Base-by-base conservation (phyloP, 2,329 filamentous ascomycete species). In the Fusarium brevicatenulatum region DNA sequence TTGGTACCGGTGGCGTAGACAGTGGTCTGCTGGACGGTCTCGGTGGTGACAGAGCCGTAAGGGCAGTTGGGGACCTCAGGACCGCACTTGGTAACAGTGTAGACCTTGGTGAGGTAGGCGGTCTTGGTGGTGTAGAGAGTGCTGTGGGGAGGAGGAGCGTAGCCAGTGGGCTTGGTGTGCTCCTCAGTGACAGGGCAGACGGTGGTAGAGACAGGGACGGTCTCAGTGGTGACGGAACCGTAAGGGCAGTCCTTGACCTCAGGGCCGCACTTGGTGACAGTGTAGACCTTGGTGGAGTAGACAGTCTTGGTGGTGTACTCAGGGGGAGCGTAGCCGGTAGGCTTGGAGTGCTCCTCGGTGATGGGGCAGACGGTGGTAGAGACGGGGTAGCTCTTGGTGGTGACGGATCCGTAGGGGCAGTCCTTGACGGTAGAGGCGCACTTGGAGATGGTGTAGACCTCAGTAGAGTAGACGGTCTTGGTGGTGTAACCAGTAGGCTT, bases 261-360 rank as follows among this genome's bases (percentile, higher is more conserved):
- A 25, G 79, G 73, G 37, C 77, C 64, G 64, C 80, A 82, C 59
- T 77, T 68, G 21, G 78, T 78, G 61, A 82, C 73, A 52, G 80
- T 81, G 73, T 77, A 79, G 42, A 73, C 77, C 71, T 77, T 76
- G 34, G 80, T 82, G 53, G 73, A 76, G 74, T 77, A 79, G 30
- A 76, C n/a, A 36, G 73, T 78, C 59, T 62, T 62, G 30, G 77
- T 79, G 34, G 58, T 63, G 62, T 50, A 67, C 52, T 63, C 93
- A 43, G 71, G 71, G 43, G 70, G 67, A 39, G 47, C 63, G n/a
- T 73, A 68, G 21, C 46, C 64, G 23, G 76, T 73, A 13, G 66
- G 65, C 66, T 69, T 69, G 46, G 58, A 39, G 66, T 70, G 53
- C 66, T 70, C 66, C 61, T 73, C 70, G 13, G 74, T 63, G 12